A percentile compares a stretch with the other conserved stretches of the same genome.
Conservation (phyloP, 2,329 filamentous ascomycete species). For the Talaromyces sp. region DNA sequence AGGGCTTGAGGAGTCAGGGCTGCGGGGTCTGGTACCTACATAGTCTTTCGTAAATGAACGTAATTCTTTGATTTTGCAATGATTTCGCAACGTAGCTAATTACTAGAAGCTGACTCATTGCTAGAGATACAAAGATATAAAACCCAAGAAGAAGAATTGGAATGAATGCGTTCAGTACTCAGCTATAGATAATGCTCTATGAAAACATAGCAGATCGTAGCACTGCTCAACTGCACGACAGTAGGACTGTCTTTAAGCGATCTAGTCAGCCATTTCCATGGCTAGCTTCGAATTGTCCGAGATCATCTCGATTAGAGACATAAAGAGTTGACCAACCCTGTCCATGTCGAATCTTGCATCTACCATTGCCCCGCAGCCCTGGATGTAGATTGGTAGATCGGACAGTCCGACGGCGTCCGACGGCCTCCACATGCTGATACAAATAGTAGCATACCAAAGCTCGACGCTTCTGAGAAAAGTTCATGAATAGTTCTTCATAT, state of each 20-base stretch:
- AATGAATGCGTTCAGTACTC: background rate
- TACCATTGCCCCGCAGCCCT: background rate
- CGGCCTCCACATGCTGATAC: background rate
- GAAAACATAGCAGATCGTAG: background rate
- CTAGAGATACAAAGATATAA: too few species aligned
- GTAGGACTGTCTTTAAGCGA: background rate
- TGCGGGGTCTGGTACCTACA: background rate
- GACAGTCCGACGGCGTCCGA: background rate
- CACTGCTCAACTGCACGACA: background rate
- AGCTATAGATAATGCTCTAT: background rate
- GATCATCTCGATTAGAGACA: background rate
- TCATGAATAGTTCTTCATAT: too few species aligned
- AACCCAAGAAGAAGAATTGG: too few species aligned
- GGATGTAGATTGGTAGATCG: background rate
- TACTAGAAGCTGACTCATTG: background rate
- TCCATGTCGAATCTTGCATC: too few species aligned
- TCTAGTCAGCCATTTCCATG: background rate
- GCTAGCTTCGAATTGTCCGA: background rate
- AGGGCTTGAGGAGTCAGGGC: background rate
- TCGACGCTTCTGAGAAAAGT: too few species aligned
- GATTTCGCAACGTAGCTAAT: too few species aligned
- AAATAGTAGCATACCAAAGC: too few species aligned
- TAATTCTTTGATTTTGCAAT: too few species aligned
- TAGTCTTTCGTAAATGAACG: background rate
- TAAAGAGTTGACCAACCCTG: background rate